A percentile compares a stretch with the other conserved stretches of the same genome.
These are phyloP conservation scores for Solanum peruvianum DNA, from an alignment of 257 asterid species.

Conservation along the genomic window DNA sequence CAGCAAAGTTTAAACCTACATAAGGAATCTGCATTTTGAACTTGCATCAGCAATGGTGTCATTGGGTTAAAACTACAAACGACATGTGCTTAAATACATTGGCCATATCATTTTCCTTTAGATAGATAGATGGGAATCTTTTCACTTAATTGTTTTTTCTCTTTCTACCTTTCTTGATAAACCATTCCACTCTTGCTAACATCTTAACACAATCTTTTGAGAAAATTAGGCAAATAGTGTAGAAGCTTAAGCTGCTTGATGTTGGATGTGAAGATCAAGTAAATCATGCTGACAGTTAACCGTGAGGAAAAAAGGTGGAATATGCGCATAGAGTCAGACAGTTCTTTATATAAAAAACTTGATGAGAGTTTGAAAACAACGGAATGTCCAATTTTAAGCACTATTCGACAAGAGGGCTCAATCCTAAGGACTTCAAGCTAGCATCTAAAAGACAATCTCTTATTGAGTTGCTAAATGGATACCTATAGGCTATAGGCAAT, in stretches of 20 bases:
- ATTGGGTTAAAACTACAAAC: background rate
- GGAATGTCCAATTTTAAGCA: background rate
- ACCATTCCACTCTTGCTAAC: background rate
- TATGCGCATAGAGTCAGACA: background rate
- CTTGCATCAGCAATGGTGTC: slow-evolving; percentile 1
- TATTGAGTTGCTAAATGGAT: background rate
- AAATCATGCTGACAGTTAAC: background rate
- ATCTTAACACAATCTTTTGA: background rate
- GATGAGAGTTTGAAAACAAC: background rate
- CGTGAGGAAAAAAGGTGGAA: background rate
- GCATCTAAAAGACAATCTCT: background rate
- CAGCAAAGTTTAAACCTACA: slow-evolving; percentile 96
- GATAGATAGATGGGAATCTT: background rate
- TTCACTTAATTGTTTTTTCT: background rate
- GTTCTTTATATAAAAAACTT: background rate
- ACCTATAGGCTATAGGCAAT: background rate
- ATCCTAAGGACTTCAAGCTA: background rate
- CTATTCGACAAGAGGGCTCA: background rate
- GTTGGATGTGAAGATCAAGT: background rate
- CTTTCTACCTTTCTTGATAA: background rate
- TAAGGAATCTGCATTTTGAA: slow-evolving; percentile 67
- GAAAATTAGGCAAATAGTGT: background rate
- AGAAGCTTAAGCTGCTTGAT: background rate
- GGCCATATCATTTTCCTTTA: background rate
- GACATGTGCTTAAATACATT: background rate